Evolutionary conservation across 768 basidiomycete species (phyloP).

Genomic region (Phlebiopsis flavidoalba): DNA sequence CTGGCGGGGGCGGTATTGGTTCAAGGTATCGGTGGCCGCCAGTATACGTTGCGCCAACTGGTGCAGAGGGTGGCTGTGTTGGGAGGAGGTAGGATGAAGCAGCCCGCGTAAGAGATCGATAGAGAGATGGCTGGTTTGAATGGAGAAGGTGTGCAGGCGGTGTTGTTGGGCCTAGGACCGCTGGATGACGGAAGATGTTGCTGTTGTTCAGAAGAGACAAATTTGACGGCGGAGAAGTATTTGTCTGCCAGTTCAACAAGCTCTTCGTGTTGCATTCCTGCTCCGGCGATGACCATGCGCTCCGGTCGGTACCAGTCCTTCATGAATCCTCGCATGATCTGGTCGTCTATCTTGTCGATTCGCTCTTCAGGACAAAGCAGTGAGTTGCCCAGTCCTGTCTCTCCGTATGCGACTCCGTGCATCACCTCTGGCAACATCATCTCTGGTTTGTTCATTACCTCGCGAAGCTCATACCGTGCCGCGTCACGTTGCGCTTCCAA

Average conservation of each 20-base stretch:
- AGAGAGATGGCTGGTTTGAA: slow-evolving; percentile 40
- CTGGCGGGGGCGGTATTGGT: slow-evolving; percentile 55
- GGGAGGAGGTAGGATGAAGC: slow-evolving; percentile 70
- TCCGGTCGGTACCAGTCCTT: slow-evolving; percentile 88
- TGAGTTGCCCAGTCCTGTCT: slow-evolving; percentile 82
- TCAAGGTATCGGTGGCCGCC: slow-evolving; percentile 69
- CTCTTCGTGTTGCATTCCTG: slow-evolving; percentile 86
- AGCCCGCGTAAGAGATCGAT: slow-evolving; percentile 70
- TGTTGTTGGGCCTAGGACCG: slow-evolving; percentile 5
- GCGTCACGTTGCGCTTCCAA: slow-evolving; percentile 81
- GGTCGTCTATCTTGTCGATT: slow-evolving; percentile 58
- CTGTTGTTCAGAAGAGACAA: slow-evolving; percentile 15
- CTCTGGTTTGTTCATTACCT: slow-evolving; percentile 85
- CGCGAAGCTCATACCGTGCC: slow-evolving; percentile 85
- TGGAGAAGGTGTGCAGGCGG: slow-evolving; percentile 57
- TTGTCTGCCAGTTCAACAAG: slow-evolving; percentile 83
- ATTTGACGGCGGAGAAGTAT: slow-evolving; percentile 69
- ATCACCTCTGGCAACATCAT: slow-evolving; percentile 89
- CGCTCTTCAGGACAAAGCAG: slow-evolving; percentile 85
- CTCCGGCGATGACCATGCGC: slow-evolving; percentile 91
- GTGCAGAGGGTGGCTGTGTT: slow-evolving; percentile 28
- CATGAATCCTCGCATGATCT: slow-evolving; percentile 59
- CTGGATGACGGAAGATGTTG: slow-evolving; percentile 21
- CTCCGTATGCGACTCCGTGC: slow-evolving; percentile 79
- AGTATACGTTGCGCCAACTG: slow-evolving; percentile 56